Evolutionary conservation across 768 basidiomycete species (phyloP), one percentile per base, ranked within the genome.

Genomic region (Filobasidium floriforme): DNA sequence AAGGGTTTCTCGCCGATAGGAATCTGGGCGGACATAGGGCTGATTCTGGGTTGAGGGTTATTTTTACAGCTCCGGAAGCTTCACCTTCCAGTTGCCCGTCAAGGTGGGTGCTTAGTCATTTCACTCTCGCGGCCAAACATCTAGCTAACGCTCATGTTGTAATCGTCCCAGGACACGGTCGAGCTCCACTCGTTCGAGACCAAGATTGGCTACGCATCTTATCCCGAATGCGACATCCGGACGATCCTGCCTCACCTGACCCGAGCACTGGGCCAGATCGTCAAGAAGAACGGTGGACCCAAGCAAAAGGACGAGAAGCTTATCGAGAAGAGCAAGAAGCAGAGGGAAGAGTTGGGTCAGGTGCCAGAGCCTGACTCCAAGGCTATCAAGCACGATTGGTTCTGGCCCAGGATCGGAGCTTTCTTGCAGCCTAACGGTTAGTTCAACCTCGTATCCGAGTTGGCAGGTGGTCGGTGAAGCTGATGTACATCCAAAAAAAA

Each of bases 401-500:
- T 93, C 74, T 94, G 92, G 92, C 89, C 90, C 1, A 85, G 86
- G 40, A 71, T 92, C 12, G 83, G 84, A 10, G 75, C 82, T 65
- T 91, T 90, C 81, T 89, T 92, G 59, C 59, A 60, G 59, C 32
- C 37, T n/a, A 49, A 65, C 24, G 64, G 64, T 65, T 11, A 44
- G 64, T 65, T 26, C 9, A 1, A 37, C 32, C 32, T 37, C 9
- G 12, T 18, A 12, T 5, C 46, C 46, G 22, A 12, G 46, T 18
- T 22, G 40, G 7, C 7, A 19, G 4, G 22, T 3, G 55, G 55
- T 6, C 26, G 3, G 18, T 3, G 19, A 49, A 18, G 18, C 46
- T 49, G 46, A 49, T n/a, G n/a, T n/a, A n/a, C n/a, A n/a, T 44
- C 43, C 28, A 63, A 60, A 59, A 60, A 29, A 41, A 59, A 75